Percentiles rank a stretch among this genome's conserved stretches.
Conservation (phyloP, 2,329 filamentous ascomycete genomes). For the Curvularia sp. region DNA sequence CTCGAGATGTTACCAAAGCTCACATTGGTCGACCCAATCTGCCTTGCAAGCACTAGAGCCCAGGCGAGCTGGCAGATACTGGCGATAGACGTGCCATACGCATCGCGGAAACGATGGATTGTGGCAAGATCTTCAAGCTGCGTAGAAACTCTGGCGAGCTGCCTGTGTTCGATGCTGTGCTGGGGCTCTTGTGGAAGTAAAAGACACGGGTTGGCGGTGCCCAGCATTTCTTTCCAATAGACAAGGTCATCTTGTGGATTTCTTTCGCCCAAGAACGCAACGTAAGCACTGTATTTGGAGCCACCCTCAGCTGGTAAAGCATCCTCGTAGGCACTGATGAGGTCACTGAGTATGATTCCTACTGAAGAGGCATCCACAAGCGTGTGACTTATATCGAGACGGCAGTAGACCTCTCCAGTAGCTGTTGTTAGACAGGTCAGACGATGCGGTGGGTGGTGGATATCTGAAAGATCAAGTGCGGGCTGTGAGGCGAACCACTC, state of each 20-base stretch:
- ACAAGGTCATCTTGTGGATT: slow-evolving; percentile 3
- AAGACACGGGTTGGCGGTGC: slow-evolving; percentile 13
- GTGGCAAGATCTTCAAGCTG: too few relatives aligned
- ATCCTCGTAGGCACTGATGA: slow-evolving; percentile 20
- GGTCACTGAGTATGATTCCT: slow-evolving; percentile 17
- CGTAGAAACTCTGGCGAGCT: too few relatives aligned
- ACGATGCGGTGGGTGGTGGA: too few relatives aligned
- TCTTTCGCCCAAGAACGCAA: slow-evolving; percentile 19
- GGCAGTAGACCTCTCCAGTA: slow-evolving; percentile 16
- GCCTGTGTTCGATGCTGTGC: too few relatives aligned
- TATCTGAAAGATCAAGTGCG: too few relatives aligned
- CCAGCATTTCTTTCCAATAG: slow-evolving; percentile 25
- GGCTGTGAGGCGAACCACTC: too few relatives aligned
- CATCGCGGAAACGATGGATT: too few relatives aligned
- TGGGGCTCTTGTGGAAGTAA: too few relatives aligned
- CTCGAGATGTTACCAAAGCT: slow-evolving; percentile 52
- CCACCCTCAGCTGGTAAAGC: slow-evolving; percentile 4
- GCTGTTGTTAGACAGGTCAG: too few relatives aligned
- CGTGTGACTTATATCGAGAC: slow-evolving; percentile 29
- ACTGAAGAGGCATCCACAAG: slow-evolving; percentile 26
- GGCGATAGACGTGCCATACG: too few relatives aligned
- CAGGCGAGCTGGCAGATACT: slow-evolving; percentile 47
- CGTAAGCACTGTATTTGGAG: slow-evolving; percentile 25
- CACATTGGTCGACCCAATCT: slow-evolving; percentile 33
- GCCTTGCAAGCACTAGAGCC: slow-evolving; percentile 37